Percentiles rank a stretch among this genome's conserved stretches.
These are phyloP conservation scores for Neolentinus lepideus DNA, from an alignment of 1,284 basidiomycete species.

Conservation along the genomic window DNA sequence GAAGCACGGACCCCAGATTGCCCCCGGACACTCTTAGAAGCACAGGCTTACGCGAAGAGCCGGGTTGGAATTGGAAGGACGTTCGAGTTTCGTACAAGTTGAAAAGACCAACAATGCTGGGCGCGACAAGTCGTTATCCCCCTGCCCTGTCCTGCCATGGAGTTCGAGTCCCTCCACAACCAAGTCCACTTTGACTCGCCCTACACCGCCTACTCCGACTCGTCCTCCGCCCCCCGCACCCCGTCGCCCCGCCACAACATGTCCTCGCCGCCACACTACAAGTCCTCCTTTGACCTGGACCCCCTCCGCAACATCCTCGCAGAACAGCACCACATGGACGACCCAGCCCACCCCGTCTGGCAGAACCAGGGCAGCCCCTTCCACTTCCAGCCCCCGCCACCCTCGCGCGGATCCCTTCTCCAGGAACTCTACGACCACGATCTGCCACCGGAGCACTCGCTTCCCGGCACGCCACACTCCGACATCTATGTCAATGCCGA, in stretches of 20 bases:
- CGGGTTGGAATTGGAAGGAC: background rate
- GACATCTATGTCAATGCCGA: conserved; percentile 27
- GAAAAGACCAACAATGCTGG: background rate
- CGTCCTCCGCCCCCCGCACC: conserved; percentile 61
- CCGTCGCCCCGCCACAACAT: conserved; percentile 48
- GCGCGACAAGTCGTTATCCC: background rate
- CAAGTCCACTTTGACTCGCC: conserved; percentile 4
- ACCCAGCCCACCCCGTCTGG: conserved; percentile 29
- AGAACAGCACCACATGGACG: conserved; percentile 29
- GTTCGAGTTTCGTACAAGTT: background rate
- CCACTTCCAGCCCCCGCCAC: conserved; percentile 20
- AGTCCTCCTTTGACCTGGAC: conserved; percentile 34
- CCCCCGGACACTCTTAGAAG: background rate
- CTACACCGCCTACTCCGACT: conserved; percentile 56
- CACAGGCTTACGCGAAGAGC: conserved; percentile 1
- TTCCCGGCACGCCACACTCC: conserved; percentile 25
- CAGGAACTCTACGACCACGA: conserved; percentile 55
- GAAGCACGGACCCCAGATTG: conserved; percentile 1
- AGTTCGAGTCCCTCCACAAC: conserved; percentile 3
- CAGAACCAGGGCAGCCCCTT: background rate
- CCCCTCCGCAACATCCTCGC: conserved; percentile 44
- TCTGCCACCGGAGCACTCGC: conserved; percentile 23
- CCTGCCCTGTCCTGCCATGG: conserved; percentile 3
- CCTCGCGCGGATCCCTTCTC: conserved; percentile 47
- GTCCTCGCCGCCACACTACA: conserved; percentile 31